Base-by-base conservation (phyloP, 257 asterid species). In the Mitragyna speciosa region DNA sequence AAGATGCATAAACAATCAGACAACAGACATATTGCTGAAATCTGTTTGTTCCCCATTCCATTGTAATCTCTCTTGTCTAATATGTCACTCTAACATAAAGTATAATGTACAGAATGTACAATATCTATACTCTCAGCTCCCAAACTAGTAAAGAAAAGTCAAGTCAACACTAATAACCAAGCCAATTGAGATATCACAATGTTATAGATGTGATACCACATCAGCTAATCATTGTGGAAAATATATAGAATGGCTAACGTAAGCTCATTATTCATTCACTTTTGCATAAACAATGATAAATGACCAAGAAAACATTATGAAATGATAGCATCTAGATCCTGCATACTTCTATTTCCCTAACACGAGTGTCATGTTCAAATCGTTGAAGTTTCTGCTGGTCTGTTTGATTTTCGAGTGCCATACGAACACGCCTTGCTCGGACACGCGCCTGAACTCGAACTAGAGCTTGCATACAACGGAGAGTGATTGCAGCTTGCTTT, bases 401-500 rank as follows among this genome's bases (percentile, higher is more conserved):
- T 5, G 97, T 89, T 87, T 96, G 92, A 81, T 84, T 91, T 87
- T 96, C 98, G 82, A 96, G 84, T 72, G 97, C 88, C 89, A 94
- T 89, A 47, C 97, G 94, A 81, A 96, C 98, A 70, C 95, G 97
- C 87, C 97, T 92, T 26, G 99, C 99, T 80, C 97, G 96, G 45
- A 96, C 97, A 72, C 98, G 99, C 70, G 99, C 98, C 91, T 94
- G 99, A 77, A 94, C 97, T 88, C 98, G 89, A 49, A 94, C 99
- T 78, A 96, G 85, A 84, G 97, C 98, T 89, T 94, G 99, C 99
- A 94, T 94, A 83, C 99, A 96, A n/a, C 95, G 95, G 67, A 96
- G 98, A 28, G 98, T 91, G 59, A 92, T 89, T 26, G 97, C 98
- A 74, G 98, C 98, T 86, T 96, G 98, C 85, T 94, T 96, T 88